Conservation (phyloP, 768 basidiomycete genomes). For the Kwoniella shandongensis region DNA sequence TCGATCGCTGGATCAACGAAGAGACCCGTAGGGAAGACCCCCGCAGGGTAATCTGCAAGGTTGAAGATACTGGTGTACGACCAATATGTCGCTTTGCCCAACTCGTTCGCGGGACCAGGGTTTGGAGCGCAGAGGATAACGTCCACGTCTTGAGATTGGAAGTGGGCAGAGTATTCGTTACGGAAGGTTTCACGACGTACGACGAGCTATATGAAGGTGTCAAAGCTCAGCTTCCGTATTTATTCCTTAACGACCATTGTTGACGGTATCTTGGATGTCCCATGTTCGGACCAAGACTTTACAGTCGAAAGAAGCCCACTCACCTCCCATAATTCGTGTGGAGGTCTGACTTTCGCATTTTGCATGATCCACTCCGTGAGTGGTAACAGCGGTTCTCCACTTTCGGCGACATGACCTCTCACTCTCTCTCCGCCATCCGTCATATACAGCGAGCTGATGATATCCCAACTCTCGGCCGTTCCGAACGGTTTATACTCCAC, state of each 20-base stretch:
- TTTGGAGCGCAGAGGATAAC: conserved; percentile 31
- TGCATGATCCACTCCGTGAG: conserved; percentile 38
- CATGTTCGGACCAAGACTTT: too few species aligned
- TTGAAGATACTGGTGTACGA: conserved; percentile 45
- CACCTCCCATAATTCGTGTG: conserved; percentile 19
- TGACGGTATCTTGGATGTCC: too few species aligned
- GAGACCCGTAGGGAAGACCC: conserved; percentile 37
- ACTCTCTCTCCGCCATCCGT: conserved; percentile 27
- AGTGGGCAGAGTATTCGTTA: conserved; percentile 14
- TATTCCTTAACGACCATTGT: background rate
- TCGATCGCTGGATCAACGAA: conserved; percentile 12
- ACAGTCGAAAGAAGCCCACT: conserved; percentile 1
- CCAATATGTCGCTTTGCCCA: conserved; percentile 40
- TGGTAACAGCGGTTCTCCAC: conserved; percentile 33
- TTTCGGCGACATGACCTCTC: conserved; percentile 1
- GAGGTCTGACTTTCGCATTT: conserved; percentile 4
- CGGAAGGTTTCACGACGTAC: conserved; percentile 24
- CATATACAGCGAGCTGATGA: conserved; percentile 26
- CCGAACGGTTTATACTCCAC: conserved; percentile 11
- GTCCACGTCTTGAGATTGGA: conserved; percentile 21
- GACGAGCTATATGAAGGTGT: conserved; percentile 17
- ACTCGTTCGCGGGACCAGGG: conserved; percentile 29
- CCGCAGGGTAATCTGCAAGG: conserved; percentile 41
- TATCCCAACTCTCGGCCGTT: conserved; percentile 22
- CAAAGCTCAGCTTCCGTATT: background rate